phyloP scores from a whole-genome alignment of 345 rosid species.

The Pelargonium nanum region DNA sequence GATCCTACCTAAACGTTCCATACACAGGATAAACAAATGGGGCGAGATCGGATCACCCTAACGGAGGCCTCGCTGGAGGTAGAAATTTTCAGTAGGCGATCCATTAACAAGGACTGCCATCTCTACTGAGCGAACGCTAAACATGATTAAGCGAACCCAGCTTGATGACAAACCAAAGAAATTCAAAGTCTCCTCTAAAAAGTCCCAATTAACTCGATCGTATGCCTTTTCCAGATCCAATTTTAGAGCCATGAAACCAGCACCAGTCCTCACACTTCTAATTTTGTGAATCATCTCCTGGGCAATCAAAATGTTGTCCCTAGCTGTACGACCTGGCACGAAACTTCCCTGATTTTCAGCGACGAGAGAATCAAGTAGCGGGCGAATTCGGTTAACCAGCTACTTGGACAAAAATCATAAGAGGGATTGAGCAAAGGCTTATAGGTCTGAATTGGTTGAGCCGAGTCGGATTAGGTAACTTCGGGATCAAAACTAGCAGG shows the following conservation, averaged over 20 bases:
- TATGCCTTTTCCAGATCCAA: neutral
- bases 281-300: neutral
- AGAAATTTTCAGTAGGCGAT: neutral
- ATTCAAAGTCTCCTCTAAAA: neutral
- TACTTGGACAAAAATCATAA: neutral
- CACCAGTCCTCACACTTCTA: neutral
- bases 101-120: neutral
- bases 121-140: neutral
- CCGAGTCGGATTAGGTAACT: neutral
- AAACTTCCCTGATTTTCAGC: neutral
- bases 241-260: neutral
- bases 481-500: neutral
- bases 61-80: neutral
- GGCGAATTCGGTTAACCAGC: neutral
- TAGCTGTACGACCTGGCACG: neutral
- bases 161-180: neutral
- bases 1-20: neutral
- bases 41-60: slow-evolving; percentile 5
- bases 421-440: neutral
- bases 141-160: neutral
- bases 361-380: neutral
- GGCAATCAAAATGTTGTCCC: neutral
- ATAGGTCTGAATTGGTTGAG: neutral
- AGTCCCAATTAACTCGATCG: neutral
- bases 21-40: neutral